Percentiles rank a stretch among this genome's conserved stretches.
phyloP scores from a whole-genome alignment of 306 rosid species.

The Ormosia semicastrata region DNA sequence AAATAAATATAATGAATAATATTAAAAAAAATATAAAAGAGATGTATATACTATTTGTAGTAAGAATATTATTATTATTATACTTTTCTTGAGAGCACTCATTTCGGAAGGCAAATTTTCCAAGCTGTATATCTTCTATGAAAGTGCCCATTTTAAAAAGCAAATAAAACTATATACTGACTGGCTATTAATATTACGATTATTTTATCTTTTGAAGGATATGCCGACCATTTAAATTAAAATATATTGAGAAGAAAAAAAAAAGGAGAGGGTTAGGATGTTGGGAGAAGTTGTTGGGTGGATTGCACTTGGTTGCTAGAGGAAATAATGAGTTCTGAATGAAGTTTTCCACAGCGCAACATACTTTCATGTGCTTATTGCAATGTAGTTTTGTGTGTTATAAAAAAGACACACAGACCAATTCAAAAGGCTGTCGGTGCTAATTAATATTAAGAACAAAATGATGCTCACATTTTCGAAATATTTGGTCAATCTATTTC shows the following conservation, averaged over 20 bases:
- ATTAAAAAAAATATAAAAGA: no score
- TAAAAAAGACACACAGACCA: conserved; percentile 38
- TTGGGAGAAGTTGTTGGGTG: not conserved
- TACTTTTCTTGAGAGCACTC: not conserved
- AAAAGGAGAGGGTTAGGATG: not conserved
- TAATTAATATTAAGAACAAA: not conserved
- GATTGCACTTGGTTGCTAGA: conserved; percentile 17
- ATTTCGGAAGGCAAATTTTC: not conserved
- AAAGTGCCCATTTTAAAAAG: not conserved
- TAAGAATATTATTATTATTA: no score
- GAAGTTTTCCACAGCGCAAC: not conserved
- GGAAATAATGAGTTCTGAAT: conserved; percentile 1
- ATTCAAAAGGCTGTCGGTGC: conserved; percentile 43
- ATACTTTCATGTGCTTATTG: conserved; percentile 1
- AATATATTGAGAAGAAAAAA: not conserved
- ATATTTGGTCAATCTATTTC: conserved; percentile 17
- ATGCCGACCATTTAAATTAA: conserved; percentile 13
- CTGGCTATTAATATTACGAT: not conserved
- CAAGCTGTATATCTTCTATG: not conserved
- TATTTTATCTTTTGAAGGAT: not conserved
- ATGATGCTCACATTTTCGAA: conserved; percentile 27
- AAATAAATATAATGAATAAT: no score
- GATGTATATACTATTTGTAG: no score
- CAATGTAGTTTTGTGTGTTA: conserved; percentile 20
- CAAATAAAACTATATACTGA: not conserved